These are phyloP conservation scores for Trichoderma lentiforme DNA, from an alignment of 2,329 filamentous ascomycete species.

Conservation along the genomic window DNA sequence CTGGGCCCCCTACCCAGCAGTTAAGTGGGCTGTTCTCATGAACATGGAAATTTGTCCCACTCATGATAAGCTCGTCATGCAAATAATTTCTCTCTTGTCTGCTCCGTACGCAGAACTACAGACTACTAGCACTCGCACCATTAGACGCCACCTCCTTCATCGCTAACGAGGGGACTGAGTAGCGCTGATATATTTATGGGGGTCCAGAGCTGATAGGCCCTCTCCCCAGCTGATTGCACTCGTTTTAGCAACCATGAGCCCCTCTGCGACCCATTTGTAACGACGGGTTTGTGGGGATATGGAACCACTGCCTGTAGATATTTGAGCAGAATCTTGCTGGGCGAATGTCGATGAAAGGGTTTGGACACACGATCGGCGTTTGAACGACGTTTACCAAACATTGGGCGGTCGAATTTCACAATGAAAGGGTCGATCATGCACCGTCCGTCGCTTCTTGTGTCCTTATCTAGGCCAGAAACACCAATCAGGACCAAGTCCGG, in stretches of 20 bases:
- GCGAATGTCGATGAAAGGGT: not conserved
- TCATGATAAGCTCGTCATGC: not conserved
- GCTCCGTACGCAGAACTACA: not conserved
- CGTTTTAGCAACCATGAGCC: not conserved
- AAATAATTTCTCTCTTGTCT: not conserved
- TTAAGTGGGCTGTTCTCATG: not conserved
- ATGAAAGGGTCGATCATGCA: not conserved
- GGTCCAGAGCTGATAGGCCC: not conserved
- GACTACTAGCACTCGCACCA: not conserved
- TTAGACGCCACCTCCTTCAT: not conserved
- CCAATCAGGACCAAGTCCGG: not conserved
- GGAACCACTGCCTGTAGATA: not conserved
- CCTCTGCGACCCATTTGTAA: not conserved
- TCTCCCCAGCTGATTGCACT: not conserved
- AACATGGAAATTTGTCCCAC: not conserved
- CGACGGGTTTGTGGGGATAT: not conserved
- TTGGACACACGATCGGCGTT: not conserved
- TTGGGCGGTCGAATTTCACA: not conserved
- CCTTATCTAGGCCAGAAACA: not conserved
- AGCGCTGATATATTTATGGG: conserved; percentile 14
- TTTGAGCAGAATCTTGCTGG: not conserved
- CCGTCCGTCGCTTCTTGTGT: not conserved
- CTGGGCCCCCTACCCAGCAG: not conserved
- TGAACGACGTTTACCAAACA: not conserved
- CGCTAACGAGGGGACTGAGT: not conserved